Evolutionary conservation across 2,329 filamentous ascomycete genomes (phyloP).

Genomic region (Fusarium illudens): DNA sequence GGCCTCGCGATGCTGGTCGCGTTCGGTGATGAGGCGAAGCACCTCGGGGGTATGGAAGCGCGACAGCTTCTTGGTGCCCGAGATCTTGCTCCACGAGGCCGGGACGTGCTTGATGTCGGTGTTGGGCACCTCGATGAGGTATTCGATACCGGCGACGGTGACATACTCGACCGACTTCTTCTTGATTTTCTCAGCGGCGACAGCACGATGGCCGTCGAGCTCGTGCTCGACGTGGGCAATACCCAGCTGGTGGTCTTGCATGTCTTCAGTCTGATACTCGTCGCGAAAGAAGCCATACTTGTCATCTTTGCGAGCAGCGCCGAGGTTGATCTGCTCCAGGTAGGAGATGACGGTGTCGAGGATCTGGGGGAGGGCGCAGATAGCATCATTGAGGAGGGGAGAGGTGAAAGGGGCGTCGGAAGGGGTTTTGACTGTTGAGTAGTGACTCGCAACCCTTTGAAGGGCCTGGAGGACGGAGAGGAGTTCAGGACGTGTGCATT

Average conservation of each 20-base stretch:
- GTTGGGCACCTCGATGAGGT: conserved; percentile 91
- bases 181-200: conserved; percentile 75
- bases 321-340: conserved; percentile 84
- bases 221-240: conserved; percentile 94
- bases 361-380: conserved; percentile 80
- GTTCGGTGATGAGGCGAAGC: conserved; percentile 80
- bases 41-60: conserved; percentile 96
- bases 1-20: conserved; percentile 94
- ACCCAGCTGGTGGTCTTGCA: conserved; percentile 86
- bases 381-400: conserved; percentile 71
- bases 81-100: conserved; percentile 94
- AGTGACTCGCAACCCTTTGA: conserved; percentile 82
- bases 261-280: conserved; percentile 85
- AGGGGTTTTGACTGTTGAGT: conserved; percentile 70
- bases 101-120: conserved; percentile 84
- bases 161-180: conserved; percentile 78
- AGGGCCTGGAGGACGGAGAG: conserved; percentile 85
- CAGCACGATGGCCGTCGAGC: conserved; percentile 77
- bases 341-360: conserved; percentile 75
- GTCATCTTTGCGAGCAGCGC: conserved; percentile 85
- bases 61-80: conserved; percentile 89
- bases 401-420: conserved; percentile 78
- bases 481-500: conserved; percentile 89
- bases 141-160: conserved; percentile 91
- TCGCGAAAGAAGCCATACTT: conserved; percentile 95